Percentiles rank a stretch among this genome's conserved stretches.
Evolutionary conservation across 2,329 filamentous ascomycete genomes (phyloP).

Genomic region (Cladosporium oxysporum): DNA sequence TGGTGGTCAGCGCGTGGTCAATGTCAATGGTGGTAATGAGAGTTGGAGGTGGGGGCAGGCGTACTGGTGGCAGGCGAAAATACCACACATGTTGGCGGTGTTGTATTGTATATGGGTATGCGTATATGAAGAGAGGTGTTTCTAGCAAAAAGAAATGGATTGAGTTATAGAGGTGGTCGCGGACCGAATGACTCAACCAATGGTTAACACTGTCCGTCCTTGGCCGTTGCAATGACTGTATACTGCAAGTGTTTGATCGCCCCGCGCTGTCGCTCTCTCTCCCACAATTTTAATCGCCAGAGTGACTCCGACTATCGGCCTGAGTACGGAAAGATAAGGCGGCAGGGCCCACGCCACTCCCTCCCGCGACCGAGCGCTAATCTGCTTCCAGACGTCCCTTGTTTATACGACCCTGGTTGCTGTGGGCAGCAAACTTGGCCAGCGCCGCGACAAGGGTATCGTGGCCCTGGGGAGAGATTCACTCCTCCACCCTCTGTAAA

Average conservation of each 20-base stretch:
- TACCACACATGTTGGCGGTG: slow-evolving; percentile 79
- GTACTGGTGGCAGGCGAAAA: slow-evolving; percentile 91
- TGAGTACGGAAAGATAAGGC: not conserved
- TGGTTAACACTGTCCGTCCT: not conserved
- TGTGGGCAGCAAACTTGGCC: not conserved
- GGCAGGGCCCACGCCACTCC: not conserved
- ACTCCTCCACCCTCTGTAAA: not conserved
- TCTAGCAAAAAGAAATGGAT: not conserved
- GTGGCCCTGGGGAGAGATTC: not conserved
- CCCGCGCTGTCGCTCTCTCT: not conserved
- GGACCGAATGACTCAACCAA: slow-evolving; percentile 14
- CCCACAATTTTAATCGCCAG: slow-evolving; percentile 5
- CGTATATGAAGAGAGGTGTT: not conserved
- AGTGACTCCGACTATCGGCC: slow-evolving; percentile 9
- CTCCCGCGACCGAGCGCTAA: no score
- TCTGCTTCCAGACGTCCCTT: not conserved
- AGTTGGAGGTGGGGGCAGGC: slow-evolving; percentile 18
- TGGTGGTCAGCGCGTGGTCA: slow-evolving; percentile 27
- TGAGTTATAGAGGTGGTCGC: not conserved
- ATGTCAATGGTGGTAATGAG: not conserved
- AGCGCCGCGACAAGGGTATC: not conserved
- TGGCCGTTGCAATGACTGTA: not conserved
- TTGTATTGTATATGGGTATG: not conserved
- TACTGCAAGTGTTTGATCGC: not conserved
- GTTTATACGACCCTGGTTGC: not conserved